phyloP scores from a whole-genome alignment of 257 asterid species.

The Sherardia arvensis region DNA sequence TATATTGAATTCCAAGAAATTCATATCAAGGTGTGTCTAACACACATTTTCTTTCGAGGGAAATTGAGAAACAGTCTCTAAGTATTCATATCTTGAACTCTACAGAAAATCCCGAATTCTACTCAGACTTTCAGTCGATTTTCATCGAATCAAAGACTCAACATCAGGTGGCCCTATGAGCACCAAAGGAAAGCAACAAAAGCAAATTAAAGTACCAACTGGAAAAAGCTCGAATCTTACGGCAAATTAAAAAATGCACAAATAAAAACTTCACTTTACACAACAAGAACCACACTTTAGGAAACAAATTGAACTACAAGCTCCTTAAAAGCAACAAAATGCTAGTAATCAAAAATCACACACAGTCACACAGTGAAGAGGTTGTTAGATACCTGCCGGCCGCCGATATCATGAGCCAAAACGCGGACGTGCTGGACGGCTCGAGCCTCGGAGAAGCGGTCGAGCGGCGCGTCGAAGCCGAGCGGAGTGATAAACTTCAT shows the following conservation, averaged over 20 bases:
- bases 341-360: not conserved
- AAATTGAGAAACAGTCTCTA: not conserved
- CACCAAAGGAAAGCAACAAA: not conserved
- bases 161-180: not conserved
- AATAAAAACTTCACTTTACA: too few species aligned
- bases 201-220: not conserved
- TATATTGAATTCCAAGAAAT: too few species aligned
- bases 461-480: slow-evolving; percentile 65
- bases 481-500: slow-evolving; percentile 81
- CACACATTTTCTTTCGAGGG: not conserved
- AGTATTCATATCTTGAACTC: not conserved
- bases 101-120: not conserved
- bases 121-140: not conserved
- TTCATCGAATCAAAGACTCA: not conserved
- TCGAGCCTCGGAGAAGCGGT: slow-evolving; percentile 89
- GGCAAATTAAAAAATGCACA: too few species aligned
- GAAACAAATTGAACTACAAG: too few species aligned
- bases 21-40: too few species aligned
- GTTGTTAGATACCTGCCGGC: slow-evolving; percentile 69
- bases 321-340: not conserved
- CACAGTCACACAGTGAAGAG: not conserved
- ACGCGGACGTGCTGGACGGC: slow-evolving; percentile 93
- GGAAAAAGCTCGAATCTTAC: not conserved
- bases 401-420: slow-evolving; percentile 76
- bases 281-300: too few species aligned